Evolutionary conservation across 2,329 filamentous ascomycete species (phyloP).

Genomic region (Fusarium paranaense): DNA sequence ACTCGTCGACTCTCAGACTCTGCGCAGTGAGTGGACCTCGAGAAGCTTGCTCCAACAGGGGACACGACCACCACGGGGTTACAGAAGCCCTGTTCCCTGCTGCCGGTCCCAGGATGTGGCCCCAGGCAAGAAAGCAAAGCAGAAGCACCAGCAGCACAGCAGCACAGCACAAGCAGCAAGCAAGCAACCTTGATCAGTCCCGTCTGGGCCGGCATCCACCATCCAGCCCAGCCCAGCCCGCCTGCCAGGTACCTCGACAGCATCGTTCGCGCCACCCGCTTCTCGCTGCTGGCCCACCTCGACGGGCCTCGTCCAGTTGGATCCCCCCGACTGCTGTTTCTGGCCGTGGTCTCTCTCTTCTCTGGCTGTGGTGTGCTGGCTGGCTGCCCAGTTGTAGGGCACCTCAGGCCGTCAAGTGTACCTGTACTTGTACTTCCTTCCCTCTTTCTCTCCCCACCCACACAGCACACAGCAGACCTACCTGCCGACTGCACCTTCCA

Average conservation of each 20-base stretch:
- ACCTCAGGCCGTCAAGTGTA: slow-evolving; percentile 9
- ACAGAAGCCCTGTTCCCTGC: slow-evolving; percentile 14
- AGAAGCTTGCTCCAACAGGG: slow-evolving; percentile 5
- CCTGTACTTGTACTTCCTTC: background rate
- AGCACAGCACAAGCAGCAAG: background rate
- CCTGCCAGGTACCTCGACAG: slow-evolving; percentile 35
- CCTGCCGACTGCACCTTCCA: background rate
- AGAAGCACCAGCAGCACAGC: background rate
- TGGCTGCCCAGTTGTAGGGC: slow-evolving; percentile 4
- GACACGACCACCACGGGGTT: slow-evolving; percentile 11
- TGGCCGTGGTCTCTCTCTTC: slow-evolving; percentile 5
- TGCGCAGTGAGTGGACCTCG: slow-evolving; percentile 20
- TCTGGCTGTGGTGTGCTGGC: slow-evolving; percentile 3
- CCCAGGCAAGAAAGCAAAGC: background rate
- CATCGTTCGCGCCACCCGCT: slow-evolving; percentile 47
- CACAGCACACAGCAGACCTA: background rate
- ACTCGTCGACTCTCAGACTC: background rate
- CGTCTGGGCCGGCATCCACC: slow-evolving; percentile 12
- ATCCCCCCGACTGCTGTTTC: slow-evolving; percentile 9
- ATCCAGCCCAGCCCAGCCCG: slow-evolving; percentile 28
- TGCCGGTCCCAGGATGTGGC: background rate
- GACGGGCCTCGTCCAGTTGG: slow-evolving; percentile 31
- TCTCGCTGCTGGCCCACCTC: slow-evolving; percentile 41
- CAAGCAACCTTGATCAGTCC: slow-evolving; percentile 28
- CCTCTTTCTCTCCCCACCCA: background rate